Base-by-base conservation (phyloP, 2,329 filamentous ascomycete genomes). In the Ascomycota sp. region DNA sequence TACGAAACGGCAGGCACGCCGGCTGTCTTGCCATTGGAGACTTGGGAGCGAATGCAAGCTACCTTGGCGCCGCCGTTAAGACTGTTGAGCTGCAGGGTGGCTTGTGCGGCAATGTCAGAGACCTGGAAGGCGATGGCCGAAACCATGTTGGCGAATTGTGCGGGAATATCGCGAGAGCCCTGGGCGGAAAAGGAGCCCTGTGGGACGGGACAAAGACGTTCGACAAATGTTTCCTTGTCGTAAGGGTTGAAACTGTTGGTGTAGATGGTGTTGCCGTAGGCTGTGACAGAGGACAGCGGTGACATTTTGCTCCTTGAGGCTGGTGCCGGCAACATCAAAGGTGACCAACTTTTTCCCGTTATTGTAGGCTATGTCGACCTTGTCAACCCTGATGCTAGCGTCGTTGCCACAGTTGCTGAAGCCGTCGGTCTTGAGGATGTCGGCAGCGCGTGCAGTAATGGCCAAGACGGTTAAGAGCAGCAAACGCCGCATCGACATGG, bases 111-210 rank as follows among this genome's bases (percentile, higher is more conserved):
- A 40, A 98, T 76, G 48, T 98, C 85, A 29, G 89, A 89, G 21
- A 98, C 63, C 35, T 69, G 67, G 56, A 94, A 98, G 9, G 86
- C 86, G 39, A 98, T 92, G 3, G 69, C 57, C 2, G 89, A 89
- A 25, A 98, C 86, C 53, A 77, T 56, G 31, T 63, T 63, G 32
- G 80, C 72, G 45, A 74, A 86, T 35, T 72, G 45, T 0, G 65
- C 53, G 11, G 83, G 78, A 24, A 98, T 78, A 20, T 60, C 52
- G 48, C 89, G 76, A 4, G 55, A 57, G 28, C 83, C 86, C 26
- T 58, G 55, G 7, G 86, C 83, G 10, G 69, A 53, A 44, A 95
- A 98, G 5, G 52, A 55, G 17, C 80, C 78, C 4, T 61, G 57
- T 9, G 85, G 83, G 7, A 94, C 75, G 45, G 89, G 89, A 54